A percentile compares a stretch with the other conserved stretches of the same genome.
Conservation (phyloP, 1,284 basidiomycete species). For the Grifola frondosa region DNA sequence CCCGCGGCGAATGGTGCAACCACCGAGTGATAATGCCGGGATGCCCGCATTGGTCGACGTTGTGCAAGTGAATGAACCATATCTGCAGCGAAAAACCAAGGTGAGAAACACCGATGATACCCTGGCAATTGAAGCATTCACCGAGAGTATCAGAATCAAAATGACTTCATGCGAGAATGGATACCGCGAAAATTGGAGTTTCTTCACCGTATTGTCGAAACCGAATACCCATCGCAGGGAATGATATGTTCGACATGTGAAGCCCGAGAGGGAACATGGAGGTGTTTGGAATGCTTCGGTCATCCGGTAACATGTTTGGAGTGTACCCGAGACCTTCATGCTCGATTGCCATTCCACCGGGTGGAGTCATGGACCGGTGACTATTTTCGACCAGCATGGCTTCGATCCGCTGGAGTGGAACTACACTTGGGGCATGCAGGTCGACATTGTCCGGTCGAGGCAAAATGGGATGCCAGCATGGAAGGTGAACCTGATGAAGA, state of each 20-base stretch:
- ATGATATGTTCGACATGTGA: not conserved
- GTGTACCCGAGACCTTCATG: not conserved
- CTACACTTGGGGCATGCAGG: no score
- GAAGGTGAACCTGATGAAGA: no score
- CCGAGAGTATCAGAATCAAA: not conserved
- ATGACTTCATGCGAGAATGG: not conserved
- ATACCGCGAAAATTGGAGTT: not conserved
- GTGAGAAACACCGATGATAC: no score
- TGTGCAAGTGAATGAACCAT: no score
- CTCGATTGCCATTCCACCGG: not conserved
- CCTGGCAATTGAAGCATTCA: no score
- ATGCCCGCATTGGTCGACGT: no score
- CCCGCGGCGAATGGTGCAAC: no score
- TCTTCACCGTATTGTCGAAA: not conserved
- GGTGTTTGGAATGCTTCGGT: not conserved
- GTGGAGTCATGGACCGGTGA: not conserved
- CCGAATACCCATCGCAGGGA: no score
- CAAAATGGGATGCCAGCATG: not conserved
- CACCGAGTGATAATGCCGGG: no score
- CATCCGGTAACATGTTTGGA: not conserved
- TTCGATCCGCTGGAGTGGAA: not conserved
- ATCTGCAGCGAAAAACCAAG: no score
- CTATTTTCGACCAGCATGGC: not conserved
- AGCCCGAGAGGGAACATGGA: not conserved
- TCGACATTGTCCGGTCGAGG: not conserved